These are phyloP conservation scores for Pholiota microspora DNA, from an alignment of 768 basidiomycete species.

Conservation along the genomic window DNA sequence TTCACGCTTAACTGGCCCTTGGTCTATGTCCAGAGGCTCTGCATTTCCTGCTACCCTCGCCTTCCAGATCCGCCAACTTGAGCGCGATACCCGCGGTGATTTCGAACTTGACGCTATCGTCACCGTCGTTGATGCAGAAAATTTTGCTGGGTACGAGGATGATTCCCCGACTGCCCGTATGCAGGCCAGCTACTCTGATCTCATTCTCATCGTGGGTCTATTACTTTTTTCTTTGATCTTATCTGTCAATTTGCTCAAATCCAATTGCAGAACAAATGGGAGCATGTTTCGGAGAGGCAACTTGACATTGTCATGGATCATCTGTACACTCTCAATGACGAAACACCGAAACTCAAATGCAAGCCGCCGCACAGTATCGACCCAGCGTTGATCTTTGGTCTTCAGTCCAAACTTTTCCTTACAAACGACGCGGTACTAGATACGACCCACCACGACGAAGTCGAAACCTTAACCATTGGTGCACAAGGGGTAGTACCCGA, in stretches of 20 bases:
- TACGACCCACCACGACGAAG: slow-evolving; percentile 70
- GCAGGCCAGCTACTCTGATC: slow-evolving; percentile 94
- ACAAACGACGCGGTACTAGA: slow-evolving; percentile 20
- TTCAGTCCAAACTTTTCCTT: slow-evolving; percentile 78
- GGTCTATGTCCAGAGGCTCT: slow-evolving; percentile 59
- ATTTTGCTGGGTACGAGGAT: slow-evolving; percentile 92
- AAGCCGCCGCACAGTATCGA: slow-evolving; percentile 64
- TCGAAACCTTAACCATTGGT: slow-evolving; percentile 73
- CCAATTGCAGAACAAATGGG: slow-evolving; percentile 78
- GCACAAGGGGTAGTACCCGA: slow-evolving; percentile 30
- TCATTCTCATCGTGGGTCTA: slow-evolving; percentile 68
- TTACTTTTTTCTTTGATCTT: background rate
- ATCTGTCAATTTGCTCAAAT: background rate
- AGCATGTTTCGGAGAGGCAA: slow-evolving; percentile 72
- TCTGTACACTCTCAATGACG: slow-evolving; percentile 85
- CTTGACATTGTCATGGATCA: slow-evolving; percentile 86
- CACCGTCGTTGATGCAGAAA: slow-evolving; percentile 89
- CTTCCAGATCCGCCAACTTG: slow-evolving; percentile 90
- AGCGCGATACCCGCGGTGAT: slow-evolving; percentile 68
- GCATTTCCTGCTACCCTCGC: slow-evolving; percentile 96
- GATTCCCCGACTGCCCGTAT: slow-evolving; percentile 88
- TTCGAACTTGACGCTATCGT: slow-evolving; percentile 88
- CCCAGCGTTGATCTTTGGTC: slow-evolving; percentile 81
- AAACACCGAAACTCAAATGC: slow-evolving; percentile 81
- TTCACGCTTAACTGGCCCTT: background rate